Percentiles rank a stretch among this genome's conserved stretches.
These are phyloP conservation scores for Bothriochloa decipiens DNA, from an alignment of 176 grass and related monocot species.

Conservation along the genomic window DNA sequence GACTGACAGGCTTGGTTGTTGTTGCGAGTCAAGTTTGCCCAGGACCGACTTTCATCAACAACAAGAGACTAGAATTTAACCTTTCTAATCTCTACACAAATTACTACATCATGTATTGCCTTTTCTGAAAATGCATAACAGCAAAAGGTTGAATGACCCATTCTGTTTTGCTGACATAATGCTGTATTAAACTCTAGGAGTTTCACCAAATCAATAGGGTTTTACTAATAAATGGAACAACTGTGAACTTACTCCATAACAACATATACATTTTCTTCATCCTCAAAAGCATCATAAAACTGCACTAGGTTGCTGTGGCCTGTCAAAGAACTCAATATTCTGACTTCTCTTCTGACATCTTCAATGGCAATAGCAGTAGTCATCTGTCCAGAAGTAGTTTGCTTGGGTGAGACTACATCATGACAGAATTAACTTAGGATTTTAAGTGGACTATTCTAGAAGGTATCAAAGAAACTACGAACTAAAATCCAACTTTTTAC, in stretches of 20 bases:
- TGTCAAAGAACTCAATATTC: conserved; percentile 78
- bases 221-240: conserved; percentile 32
- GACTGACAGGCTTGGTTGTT: too few relatives aligned
- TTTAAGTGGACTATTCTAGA: conserved; percentile 10
- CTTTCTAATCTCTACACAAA: background rate
- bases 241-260: conserved; percentile 87
- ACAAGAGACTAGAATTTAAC: background rate
- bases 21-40: background rate
- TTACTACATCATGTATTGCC: conserved; percentile 5
- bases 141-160: background rate
- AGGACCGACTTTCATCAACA: conserved; percentile 13
- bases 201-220: conserved; percentile 26
- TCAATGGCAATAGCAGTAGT: conserved; percentile 92
- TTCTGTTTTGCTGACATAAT: conserved; percentile 23
- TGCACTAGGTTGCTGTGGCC: conserved; percentile 81
- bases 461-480: conserved; percentile 5
- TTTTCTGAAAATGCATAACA: conserved; percentile 1
- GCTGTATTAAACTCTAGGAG: conserved; percentile 7
- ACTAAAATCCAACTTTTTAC: conserved; percentile 14
- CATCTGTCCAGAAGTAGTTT: conserved; percentile 66
- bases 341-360: conserved; percentile 93
- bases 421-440: conserved; percentile 2
- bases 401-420: conserved; percentile 17
- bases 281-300: conserved; percentile 87
- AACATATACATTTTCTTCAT: conserved; percentile 95